These are phyloP conservation scores for Huntiella moniliformis DNA, from an alignment of 2,329 filamentous ascomycete genomes.

Conservation along the genomic window DNA sequence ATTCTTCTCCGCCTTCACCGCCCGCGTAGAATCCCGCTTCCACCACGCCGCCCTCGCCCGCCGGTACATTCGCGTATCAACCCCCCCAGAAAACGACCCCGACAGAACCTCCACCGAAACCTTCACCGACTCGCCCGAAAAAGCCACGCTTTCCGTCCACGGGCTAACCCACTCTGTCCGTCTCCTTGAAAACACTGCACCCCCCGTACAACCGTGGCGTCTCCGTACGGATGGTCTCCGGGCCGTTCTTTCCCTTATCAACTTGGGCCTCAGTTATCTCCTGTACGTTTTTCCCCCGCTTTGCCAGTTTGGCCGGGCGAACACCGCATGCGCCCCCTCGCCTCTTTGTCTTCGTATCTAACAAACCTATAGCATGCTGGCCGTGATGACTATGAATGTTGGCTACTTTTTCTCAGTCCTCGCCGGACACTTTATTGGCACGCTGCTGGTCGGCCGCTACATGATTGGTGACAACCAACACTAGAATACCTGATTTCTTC, in stretches of 20 bases:
- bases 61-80: constrained; percentile 38
- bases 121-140: no score
- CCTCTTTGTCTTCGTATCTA: not conserved
- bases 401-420: constrained; percentile 72
- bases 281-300: constrained; percentile 41
- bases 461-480: constrained; percentile 11
- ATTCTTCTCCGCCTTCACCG: constrained; percentile 52
- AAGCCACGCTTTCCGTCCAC: constrained; percentile 40
- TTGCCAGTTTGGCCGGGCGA: no score
- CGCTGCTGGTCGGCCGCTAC: constrained; percentile 60
- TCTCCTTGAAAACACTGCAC: no score
- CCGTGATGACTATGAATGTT: constrained; percentile 77
- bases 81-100: no score
- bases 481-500: not conserved
- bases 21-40: constrained; percentile 44
- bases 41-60: constrained; percentile 51
- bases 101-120: no score
- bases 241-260: no score
- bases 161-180: constrained; percentile 22
- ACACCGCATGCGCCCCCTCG: not conserved
- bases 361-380: constrained; percentile 53
- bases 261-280: constrained; percentile 36
- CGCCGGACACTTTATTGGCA: constrained; percentile 67
- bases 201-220: no score
- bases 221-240: no score